Percentiles rank a stretch among this genome's conserved stretches.
phyloP scores from a whole-genome alignment of 306 rosid species.

The Delonix regia region DNA sequence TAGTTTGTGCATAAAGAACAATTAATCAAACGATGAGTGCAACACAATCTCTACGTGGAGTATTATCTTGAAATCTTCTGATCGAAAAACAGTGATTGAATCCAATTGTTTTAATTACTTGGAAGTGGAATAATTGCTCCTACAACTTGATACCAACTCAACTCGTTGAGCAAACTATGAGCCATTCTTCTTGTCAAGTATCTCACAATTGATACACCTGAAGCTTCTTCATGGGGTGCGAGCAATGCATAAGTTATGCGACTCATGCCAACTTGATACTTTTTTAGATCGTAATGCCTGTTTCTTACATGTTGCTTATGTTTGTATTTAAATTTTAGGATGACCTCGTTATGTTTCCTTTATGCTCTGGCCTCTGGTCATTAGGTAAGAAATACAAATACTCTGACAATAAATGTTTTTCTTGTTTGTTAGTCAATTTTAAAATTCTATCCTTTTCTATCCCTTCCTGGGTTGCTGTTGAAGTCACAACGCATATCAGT shows the following conservation, averaged over 20 bases:
- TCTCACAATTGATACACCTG: no score
- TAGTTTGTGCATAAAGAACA: neutral
- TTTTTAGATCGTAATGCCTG: neutral
- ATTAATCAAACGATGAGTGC: neutral
- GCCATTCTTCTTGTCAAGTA: no score
- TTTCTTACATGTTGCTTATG: neutral
- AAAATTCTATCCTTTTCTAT: neutral
- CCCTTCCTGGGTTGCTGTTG: constrained; percentile 22
- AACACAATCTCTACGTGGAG: neutral
- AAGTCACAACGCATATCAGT: neutral
- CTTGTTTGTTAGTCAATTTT: neutral
- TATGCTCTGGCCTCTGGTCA: neutral
- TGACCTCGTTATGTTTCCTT: neutral
- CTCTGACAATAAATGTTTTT: constrained; percentile 14
- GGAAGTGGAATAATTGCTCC: no score
- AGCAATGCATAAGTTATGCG: no score
- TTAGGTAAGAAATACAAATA: neutral
- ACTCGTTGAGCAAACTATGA: no score
- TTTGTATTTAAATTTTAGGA: neutral
- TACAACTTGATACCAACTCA: no score
- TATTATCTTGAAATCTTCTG: neutral
- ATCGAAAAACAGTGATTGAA: no score
- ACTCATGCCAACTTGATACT: neutral
- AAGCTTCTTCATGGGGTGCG: neutral
- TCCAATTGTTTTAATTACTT: no score